Base-by-base conservation (phyloP, 1,284 basidiomycete genomes). In the Microbotryomycetes sp. region DNA sequence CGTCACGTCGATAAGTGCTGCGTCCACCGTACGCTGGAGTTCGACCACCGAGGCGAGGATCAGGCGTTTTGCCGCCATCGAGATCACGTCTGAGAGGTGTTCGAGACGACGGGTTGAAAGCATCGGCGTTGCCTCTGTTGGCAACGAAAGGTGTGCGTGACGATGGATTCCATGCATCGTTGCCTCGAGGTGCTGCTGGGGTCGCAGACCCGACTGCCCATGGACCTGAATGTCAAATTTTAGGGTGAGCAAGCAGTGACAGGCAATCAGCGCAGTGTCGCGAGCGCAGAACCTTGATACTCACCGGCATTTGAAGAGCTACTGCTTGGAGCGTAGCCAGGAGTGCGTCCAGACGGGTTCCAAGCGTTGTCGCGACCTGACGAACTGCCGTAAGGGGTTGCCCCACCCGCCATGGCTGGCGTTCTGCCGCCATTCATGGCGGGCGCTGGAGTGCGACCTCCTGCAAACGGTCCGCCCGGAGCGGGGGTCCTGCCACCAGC, bases 21-120 rank as follows among this genome's bases (percentile, higher is more conserved):
- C 54, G 51, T 42, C 59, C 64, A 16, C 67, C 68, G 47, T 62
- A 78, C 1, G 72, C 76, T 2, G 78, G 78, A 14, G 77, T 78
- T 42, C 72, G 66, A 1, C 62, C 64, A 28, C 77, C 76, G 29
- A 75, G 42, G 30, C 22, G 58, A 36, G 59, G 56, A 48, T 64
- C 60, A 26, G 56, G 63, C 49, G 60, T 63, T 54, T 49, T 52
- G n/a, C 54, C 59, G 59, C 28, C 54, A 32, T 62, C 56, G 49
- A 60, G 26, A 26, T 59, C 53, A 3, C 54, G 60, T 32, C 59
- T 56, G 51, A 49, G 52, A 3, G 64, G 59, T 7, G 60, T 62
- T 14, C 63, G 57, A 53, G 63, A 47, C 32, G 30, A n/a, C 46
- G 59, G 25, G 54, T 52, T 42, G 49, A 56, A 42, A 64, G 69